Evolutionary conservation across 306 rosid species (phyloP), one percentile per base, ranked within the genome.

Genomic region (Cucurbita moschata): DNA sequence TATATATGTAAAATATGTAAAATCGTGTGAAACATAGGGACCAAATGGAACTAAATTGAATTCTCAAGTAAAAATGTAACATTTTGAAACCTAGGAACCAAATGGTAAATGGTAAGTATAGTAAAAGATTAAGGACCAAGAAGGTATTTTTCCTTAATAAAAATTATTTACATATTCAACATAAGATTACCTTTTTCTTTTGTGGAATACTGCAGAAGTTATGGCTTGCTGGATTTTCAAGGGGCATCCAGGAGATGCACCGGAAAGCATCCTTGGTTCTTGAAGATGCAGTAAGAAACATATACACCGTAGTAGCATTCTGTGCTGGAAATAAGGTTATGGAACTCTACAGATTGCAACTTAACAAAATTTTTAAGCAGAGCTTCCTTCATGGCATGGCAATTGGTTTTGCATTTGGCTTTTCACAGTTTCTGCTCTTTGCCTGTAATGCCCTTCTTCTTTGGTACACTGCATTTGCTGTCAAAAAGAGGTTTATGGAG

Each of bases 221-320:
- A 75, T 95, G 99, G 99, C 97, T 95, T 77, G 97, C 96, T 81
- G 99, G 99, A 70, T 95, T 95, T 84, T 95, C 99, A 16, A 89
- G 96, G 84, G 99, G 99, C 52, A 95, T 95, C 73, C 99, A 95
- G 90, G 99, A 95, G 89, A 95, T 95, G 99, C 99, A 95, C 83
- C 80, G 96, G 80, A 95, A 91, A 79, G 99, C 99, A 65, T 95
- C 99, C 77, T 87, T 95, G 88, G 99, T 95, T 86, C 99, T 95
- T 42, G 99, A 95, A 83, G 99, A 95, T 77, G 97, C 99, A 60
- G 99, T 95, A 78, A 82, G 99, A 87, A 95, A 95, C 80, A 95
- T 95, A 61, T 95, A 95, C 89, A 95, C 99, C 68, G 99, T 95
- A 69, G 99, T 91, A 74, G 96, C 99, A 78, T 95, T 91, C 82